Percentiles rank a stretch among this genome's conserved stretches.
Conservation (phyloP, 2,329 filamentous ascomycete species). For the Bipolaris sorokiniana region DNA sequence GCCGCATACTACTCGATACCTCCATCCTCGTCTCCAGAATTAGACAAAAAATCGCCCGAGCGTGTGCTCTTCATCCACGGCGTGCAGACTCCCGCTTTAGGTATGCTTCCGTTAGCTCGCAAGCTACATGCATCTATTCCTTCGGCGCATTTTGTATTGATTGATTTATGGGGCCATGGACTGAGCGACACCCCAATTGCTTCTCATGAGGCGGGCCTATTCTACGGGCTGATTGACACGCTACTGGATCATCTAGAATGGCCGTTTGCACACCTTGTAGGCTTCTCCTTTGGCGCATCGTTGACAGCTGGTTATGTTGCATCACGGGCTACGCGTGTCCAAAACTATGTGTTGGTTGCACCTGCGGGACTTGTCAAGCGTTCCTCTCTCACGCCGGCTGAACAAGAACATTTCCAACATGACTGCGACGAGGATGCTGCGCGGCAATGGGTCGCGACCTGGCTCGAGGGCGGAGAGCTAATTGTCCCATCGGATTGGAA, state of each 20-base stretch:
- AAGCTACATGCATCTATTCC: constrained; percentile 48
- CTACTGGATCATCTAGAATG: constrained; percentile 53
- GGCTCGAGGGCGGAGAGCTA: constrained; percentile 54
- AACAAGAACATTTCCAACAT: constrained; percentile 26
- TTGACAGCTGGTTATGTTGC: constrained; percentile 50
- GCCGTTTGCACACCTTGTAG: constrained; percentile 54
- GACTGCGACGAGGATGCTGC: constrained; percentile 45
- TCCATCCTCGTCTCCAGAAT: constrained; percentile 45
- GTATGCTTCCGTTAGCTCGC: constrained; percentile 53
- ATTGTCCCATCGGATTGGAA: constrained; percentile 55
- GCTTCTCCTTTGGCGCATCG: constrained; percentile 59
- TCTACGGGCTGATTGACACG: constrained; percentile 51
- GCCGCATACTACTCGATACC: constrained; percentile 52
- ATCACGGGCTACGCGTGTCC: constrained; percentile 35
- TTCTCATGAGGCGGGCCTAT: constrained; percentile 52
- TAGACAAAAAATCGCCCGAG: constrained; percentile 23
- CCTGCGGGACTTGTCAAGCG: constrained; percentile 54
- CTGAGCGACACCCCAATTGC: constrained; percentile 56
- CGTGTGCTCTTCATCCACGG: constrained; percentile 58
- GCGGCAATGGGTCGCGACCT: constrained; percentile 47
- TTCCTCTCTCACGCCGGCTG: constrained; percentile 31
- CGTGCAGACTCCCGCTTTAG: constrained; percentile 59
- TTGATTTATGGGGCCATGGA: constrained; percentile 63
- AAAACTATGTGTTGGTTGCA: constrained; percentile 53
- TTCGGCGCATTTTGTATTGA: constrained; percentile 49